Evolutionary conservation across 2,329 filamentous ascomycete species (phyloP), one percentile per base, ranked within the genome.

Genomic region (Rasamsonia emersonii): DNA sequence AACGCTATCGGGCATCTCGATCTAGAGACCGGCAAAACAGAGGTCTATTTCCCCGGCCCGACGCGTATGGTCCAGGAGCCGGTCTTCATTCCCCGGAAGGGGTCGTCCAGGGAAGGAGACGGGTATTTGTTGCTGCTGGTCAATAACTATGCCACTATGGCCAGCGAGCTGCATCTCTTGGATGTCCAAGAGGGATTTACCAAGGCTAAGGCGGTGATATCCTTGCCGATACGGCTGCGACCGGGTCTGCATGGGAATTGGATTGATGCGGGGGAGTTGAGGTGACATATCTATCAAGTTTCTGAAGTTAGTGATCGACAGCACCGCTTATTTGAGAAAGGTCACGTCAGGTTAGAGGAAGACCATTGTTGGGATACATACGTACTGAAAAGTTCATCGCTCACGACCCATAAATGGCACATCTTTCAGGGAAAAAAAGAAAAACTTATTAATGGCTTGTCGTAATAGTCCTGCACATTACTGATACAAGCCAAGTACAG

Each of bases 1-100:
- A 70, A 71, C 38, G 54, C 58, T 9, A 45, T 71, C 7, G 64
- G 56, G n/a, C 62, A 69, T 36, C 59, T 65, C 27, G 53, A 64
- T 3, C 61, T 39, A 0, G 40, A 39, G 2, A 56, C 53, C 4
- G 59, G 58, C 1, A 32, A 44, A 1, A 53, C 60, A 17, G 56
- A 66, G 21, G 54, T 63, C 8, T 71, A 58, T 42, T 69, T 61
- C 35, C 56, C 64, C 0, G 65, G 67, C 0, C 55, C 51, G 3
- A 67, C 59, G 2, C 58, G 46, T 30, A 27, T 50, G 26, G 42
- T 50, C 1, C 47, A 51, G 14, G 49, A 50, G 11, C 43, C 45
- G 0, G 40, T 47, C 3, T 51, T 51, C 13, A 44, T 51, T 9
- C 44, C 47, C 1, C 33, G 45, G 2, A 10, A 2, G 2, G 31